These are phyloP conservation scores for Candida xyloterini DNA, from an alignment of 805 yeast species.

Conservation along the genomic window DNA sequence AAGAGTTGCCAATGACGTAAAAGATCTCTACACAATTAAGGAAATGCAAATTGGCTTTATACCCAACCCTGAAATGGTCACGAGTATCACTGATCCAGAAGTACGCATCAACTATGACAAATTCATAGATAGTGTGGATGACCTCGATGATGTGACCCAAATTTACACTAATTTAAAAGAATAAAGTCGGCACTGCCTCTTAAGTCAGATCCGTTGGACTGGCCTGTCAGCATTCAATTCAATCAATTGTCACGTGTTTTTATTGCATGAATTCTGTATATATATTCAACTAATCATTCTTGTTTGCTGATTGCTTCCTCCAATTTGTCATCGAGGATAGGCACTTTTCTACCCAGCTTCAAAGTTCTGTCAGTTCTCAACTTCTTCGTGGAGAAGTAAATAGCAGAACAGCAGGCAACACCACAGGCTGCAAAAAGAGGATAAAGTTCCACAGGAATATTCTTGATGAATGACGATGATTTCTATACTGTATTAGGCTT, in stretches of 20 bases:
- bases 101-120: constrained; percentile 50
- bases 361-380: constrained; percentile 45
- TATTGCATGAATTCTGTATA: constrained; percentile 8
- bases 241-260: neutral
- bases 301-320: constrained; percentile 34
- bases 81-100: constrained; percentile 53
- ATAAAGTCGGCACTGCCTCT: neutral
- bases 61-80: constrained; percentile 59
- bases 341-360: constrained; percentile 48
- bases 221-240: too few relatives aligned
- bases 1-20: constrained; percentile 55
- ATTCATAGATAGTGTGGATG: constrained; percentile 61
- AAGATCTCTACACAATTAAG: constrained; percentile 54
- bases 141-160: constrained; percentile 79
- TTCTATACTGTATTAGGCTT: constrained; percentile 4
- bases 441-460: constrained; percentile 53
- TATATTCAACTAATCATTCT: constrained; percentile 21
- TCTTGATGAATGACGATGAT: constrained; percentile 18
- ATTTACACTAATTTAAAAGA: constrained; percentile 67
- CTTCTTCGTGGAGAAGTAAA: constrained; percentile 52
- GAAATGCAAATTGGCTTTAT: constrained; percentile 71
- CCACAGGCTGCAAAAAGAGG: constrained; percentile 58
- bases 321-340: constrained; percentile 38
- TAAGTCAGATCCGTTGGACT: neutral
- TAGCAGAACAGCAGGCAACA: constrained; percentile 47